phyloP scores from a whole-genome alignment of 2,329 filamentous ascomycete genomes.

The Fusarium sp. region DNA sequence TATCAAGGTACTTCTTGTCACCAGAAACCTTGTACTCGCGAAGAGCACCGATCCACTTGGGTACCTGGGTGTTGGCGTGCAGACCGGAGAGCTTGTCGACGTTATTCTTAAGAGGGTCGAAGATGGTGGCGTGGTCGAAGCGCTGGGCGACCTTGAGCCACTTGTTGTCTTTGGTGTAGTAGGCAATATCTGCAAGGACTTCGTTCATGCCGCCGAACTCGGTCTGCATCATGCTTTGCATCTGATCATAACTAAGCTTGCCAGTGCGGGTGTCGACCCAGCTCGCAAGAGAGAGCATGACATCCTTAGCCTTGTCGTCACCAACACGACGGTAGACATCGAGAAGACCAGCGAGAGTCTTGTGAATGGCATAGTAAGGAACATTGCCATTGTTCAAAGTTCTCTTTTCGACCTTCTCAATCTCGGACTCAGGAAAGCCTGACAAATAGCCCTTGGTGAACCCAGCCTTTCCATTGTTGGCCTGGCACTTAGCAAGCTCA shows the following conservation, averaged over 20 bases:
- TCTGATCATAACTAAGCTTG: conserved; percentile 56
- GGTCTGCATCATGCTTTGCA: conserved; percentile 61
- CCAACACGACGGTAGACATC: conserved; percentile 61
- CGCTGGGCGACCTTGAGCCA: conserved; percentile 61
- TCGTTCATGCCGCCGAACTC: conserved; percentile 68
- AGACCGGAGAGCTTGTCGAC: conserved; percentile 60
- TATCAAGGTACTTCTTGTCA: conserved; percentile 57
- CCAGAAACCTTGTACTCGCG: conserved; percentile 63
- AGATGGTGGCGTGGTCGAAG: conserved; percentile 62
- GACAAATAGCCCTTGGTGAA: conserved; percentile 61
- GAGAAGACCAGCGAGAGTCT: conserved; percentile 63
- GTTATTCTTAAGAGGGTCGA: conserved; percentile 59
- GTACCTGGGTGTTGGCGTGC: conserved; percentile 66
- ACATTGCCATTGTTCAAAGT: conserved; percentile 62
- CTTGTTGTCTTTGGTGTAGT: conserved; percentile 57
- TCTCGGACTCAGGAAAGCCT: conserved; percentile 65
- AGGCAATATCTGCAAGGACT: conserved; percentile 60
- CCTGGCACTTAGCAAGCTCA: conserved; percentile 63
- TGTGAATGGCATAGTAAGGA: conserved; percentile 66
- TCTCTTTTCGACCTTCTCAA: conserved; percentile 56
- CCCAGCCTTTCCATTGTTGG: conserved; percentile 59
- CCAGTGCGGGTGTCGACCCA: conserved; percentile 63
- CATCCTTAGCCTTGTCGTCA: conserved; percentile 56
- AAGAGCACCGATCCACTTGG: conserved; percentile 65
- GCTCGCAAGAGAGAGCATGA: conserved; percentile 57